phyloP scores from a whole-genome alignment of 176 grass and related monocot species.

The Ensete glaucum region DNA sequence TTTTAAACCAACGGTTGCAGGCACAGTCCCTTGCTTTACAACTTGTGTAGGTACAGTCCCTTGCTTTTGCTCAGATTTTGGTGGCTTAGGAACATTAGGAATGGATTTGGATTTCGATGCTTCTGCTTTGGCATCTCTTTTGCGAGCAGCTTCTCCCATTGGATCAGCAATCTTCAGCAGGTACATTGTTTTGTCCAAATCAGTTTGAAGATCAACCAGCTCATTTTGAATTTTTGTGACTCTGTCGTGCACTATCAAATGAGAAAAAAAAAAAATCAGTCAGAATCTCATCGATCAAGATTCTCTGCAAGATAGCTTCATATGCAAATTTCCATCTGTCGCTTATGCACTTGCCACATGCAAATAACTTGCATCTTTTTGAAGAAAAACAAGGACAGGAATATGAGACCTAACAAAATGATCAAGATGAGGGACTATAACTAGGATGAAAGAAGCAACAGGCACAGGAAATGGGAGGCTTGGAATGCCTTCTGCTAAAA shows the following conservation, averaged over 20 bases:
- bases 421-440: too few species aligned
- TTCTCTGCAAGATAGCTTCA: neutral
- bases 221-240: constrained; percentile 62
- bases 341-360: neutral
- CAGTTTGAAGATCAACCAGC: constrained; percentile 52
- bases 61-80: constrained; percentile 31
- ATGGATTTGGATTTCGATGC: constrained; percentile 20
- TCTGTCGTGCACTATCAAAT: constrained; percentile 59
- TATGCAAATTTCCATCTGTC: neutral
- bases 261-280: constrained; percentile 1
- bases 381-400: neutral
- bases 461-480: neutral
- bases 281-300: neutral
- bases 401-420: too few species aligned
- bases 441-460: too few species aligned
- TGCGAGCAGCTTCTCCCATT: constrained; percentile 69
- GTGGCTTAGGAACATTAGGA: constrained; percentile 23
- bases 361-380: neutral
- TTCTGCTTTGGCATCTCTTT: constrained; percentile 52
- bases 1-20: constrained; percentile 15
- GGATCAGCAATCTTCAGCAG: constrained; percentile 93
- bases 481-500: too few species aligned
- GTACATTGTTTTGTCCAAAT: constrained; percentile 73
- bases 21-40: constrained; percentile 22
- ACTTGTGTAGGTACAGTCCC: constrained; percentile 9